Conservation (phyloP, 805 yeast genomes). For the Danielozyma ontarioensis region DNA sequence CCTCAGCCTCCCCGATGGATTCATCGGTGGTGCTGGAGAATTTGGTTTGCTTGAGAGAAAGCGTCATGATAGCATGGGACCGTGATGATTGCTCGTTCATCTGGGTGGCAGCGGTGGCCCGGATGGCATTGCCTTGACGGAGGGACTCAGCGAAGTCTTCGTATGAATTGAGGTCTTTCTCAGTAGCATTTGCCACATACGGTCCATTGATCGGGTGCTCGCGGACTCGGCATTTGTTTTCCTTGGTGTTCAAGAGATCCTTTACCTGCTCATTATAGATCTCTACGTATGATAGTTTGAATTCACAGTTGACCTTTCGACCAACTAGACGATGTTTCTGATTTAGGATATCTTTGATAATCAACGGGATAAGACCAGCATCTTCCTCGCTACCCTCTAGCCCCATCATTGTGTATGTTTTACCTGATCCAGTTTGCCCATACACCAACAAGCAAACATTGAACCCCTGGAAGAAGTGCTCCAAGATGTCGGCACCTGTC, state of each 20-base stretch:
- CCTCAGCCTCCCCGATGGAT: conserved; percentile 32
- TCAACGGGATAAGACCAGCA: conserved; percentile 33
- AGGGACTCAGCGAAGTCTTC: conserved; percentile 46
- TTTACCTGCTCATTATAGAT: conserved; percentile 73
- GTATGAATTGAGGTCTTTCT: conserved; percentile 43
- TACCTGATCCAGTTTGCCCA: conserved; percentile 41
- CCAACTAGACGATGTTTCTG: conserved; percentile 32
- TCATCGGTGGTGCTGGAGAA: conserved; percentile 23
- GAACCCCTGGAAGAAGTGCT: conserved; percentile 40
- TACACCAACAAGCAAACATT: conserved; percentile 40
- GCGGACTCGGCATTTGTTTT: conserved; percentile 45
- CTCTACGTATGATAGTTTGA: conserved; percentile 60
- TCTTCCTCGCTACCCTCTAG: conserved; percentile 24
- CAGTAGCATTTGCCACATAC: conserved; percentile 62
- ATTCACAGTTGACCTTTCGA: conserved; percentile 33
- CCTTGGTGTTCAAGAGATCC: conserved; percentile 43
- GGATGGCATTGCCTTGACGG: conserved; percentile 44
- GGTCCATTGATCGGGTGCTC: conserved; percentile 67
- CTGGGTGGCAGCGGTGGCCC: conserved; percentile 69
- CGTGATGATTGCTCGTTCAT: conserved; percentile 72
- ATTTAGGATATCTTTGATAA: conserved; percentile 50
- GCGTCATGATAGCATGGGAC: conserved; percentile 74
- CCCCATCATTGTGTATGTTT: conserved; percentile 42
- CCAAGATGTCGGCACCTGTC: conserved; percentile 55
- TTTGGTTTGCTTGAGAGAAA: conserved; percentile 54